phyloP scores from a whole-genome alignment of 331 rosid species.

The Spiraea crenata region DNA sequence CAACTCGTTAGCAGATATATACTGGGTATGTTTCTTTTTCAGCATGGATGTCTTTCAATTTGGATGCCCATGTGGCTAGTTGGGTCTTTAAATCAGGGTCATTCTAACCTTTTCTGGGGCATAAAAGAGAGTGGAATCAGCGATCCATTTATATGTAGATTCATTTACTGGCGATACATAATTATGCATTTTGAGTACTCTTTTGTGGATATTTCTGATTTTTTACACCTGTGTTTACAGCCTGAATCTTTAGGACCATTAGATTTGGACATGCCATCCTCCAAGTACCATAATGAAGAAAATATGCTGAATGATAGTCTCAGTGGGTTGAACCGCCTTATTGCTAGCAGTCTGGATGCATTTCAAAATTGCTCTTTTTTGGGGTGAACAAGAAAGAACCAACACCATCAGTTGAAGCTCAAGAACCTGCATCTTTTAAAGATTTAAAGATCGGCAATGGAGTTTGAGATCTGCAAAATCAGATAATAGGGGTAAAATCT shows the following conservation, averaged over 20 bases:
- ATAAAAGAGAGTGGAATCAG: background rate
- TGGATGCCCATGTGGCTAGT: conserved; percentile 6
- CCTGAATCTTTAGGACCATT: conserved; percentile 91
- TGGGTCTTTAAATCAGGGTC: conserved; percentile 14
- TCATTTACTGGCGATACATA: background rate
- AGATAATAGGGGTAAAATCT: conserved; percentile 8
- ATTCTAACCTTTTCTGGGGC: background rate
- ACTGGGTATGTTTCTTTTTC: conserved; percentile 70
- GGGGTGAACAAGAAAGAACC: conserved; percentile 87
- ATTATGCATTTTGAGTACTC: background rate
- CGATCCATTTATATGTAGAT: too few species aligned
- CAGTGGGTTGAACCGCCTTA: conserved; percentile 85
- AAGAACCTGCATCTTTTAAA: conserved; percentile 52
- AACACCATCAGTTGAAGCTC: conserved; percentile 51
- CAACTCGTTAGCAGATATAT: conserved; percentile 63
- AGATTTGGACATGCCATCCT: conserved; percentile 75
- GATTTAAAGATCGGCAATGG: conserved; percentile 67
- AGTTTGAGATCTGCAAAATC: conserved; percentile 25
- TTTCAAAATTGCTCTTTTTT: conserved; percentile 94
- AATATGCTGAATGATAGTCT: conserved; percentile 71
- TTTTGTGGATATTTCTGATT: conserved; percentile 21
- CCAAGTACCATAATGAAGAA: conserved; percentile 68
- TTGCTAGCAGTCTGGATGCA: conserved; percentile 98
- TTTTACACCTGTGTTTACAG: conserved; percentile 43
- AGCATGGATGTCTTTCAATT: conserved; percentile 6